Evolutionary conservation across 495 filamentous ascomycete genomes (phyloP).

Genomic region (Astrothelium subdiscretum): DNA sequence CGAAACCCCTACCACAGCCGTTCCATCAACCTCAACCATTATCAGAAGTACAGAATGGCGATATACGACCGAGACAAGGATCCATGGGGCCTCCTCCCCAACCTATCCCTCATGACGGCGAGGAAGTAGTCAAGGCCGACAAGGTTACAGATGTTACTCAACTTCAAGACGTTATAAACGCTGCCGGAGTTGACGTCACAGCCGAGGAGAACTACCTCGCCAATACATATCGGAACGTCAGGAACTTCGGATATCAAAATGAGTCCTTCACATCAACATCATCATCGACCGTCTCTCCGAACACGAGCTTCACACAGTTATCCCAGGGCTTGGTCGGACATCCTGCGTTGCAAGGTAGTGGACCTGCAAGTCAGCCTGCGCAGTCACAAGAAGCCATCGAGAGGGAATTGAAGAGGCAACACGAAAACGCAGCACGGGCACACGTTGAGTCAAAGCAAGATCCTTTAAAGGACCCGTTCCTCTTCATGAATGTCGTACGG

Average conservation of each 20-base stretch:
- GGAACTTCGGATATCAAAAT: slow-evolving; percentile 20
- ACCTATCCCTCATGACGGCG: slow-evolving; percentile 26
- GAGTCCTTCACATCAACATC: slow-evolving; percentile 20
- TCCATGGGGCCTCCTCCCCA: slow-evolving; percentile 76
- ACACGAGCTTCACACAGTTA: slow-evolving; percentile 38
- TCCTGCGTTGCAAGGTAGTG: slow-evolving; percentile 44
- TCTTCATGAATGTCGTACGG: slow-evolving; percentile 30
- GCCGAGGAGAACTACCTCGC: slow-evolving; percentile 69
- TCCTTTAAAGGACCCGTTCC: slow-evolving; percentile 49
- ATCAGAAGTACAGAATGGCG: slow-evolving; percentile 18
- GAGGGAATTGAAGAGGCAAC: slow-evolving; percentile 39
- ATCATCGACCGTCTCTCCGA: slow-evolving; percentile 24
- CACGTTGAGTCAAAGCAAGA: slow-evolving; percentile 41
- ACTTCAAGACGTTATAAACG: slow-evolving; percentile 63
- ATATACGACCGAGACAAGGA: slow-evolving; percentile 30
- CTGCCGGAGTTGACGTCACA: slow-evolving; percentile 69
- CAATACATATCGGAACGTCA: slow-evolving; percentile 37
- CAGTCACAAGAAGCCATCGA: slow-evolving; percentile 33
- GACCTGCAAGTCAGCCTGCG: slow-evolving; percentile 42
- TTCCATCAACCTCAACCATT: slow-evolving; percentile 15
- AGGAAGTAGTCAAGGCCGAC: slow-evolving; percentile 33
- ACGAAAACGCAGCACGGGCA: slow-evolving; percentile 34
- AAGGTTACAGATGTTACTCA: slow-evolving; percentile 58
- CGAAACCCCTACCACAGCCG: slow-evolving; percentile 16
- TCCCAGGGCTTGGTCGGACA: slow-evolving; percentile 9